Percentiles rank a stretch among this genome's conserved stretches.
Evolutionary conservation across 345 rosid genomes (phyloP).

Genomic region (Eucalyptus brandiana): DNA sequence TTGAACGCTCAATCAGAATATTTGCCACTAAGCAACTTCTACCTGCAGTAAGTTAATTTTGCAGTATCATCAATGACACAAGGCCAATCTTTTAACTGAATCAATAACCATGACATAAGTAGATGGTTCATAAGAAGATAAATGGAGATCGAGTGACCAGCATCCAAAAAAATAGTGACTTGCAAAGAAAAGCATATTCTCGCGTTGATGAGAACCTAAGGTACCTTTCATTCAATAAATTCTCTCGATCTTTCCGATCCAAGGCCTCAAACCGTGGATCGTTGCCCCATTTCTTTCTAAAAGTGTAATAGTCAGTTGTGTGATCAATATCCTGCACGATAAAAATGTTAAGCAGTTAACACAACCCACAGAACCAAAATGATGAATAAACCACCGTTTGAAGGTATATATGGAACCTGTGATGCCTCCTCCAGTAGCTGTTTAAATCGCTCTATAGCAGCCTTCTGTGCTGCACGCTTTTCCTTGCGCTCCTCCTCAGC

Average conservation of each 20-base stretch:
- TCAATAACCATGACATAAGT: neutral
- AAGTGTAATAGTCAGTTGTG: slow-evolving; percentile 60
- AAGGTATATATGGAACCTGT: slow-evolving; percentile 23
- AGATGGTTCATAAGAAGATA: neutral
- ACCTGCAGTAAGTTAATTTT: neutral
- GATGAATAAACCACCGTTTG: neutral
- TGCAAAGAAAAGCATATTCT: neutral
- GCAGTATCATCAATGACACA: neutral
- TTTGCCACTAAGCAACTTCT: neutral
- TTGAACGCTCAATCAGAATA: neutral
- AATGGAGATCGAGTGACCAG: neutral
- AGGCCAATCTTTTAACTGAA: neutral
- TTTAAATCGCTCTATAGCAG: slow-evolving; percentile 85
- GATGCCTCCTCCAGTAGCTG: slow-evolving; percentile 75
- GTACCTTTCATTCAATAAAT: slow-evolving; percentile 86
- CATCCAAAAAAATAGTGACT: neutral
- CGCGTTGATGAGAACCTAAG: neutral
- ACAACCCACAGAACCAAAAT: neutral
- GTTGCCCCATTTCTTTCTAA: slow-evolving; percentile 78
- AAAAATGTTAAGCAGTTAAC: neutral
- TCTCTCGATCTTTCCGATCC: slow-evolving; percentile 81
- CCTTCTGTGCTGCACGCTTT: slow-evolving; percentile 96
- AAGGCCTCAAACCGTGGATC: slow-evolving; percentile 80
- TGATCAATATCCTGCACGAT: slow-evolving; percentile 71
- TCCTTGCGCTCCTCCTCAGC: slow-evolving; percentile 98